A percentile compares a stretch with the other conserved stretches of the same genome.
These are phyloP conservation scores for Planoprotostelium fungivorum DNA, from an alignment of 78 protist species.

Conservation along the genomic window DNA sequence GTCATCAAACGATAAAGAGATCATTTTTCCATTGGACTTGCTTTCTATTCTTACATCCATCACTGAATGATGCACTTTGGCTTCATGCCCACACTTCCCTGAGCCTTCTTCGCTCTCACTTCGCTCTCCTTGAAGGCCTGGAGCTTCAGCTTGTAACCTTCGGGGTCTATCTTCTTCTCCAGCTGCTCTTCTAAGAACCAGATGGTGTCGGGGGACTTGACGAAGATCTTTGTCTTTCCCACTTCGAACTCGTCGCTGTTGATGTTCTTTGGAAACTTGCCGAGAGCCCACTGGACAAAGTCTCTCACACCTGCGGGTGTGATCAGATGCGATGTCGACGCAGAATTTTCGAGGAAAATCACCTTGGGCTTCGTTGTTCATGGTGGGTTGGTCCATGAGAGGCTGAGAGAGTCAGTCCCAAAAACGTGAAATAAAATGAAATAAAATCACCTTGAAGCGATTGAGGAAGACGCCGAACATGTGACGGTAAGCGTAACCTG, in stretches of 20 bases:
- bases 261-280: slow-evolving; percentile 10
- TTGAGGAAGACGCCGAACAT: slow-evolving; percentile 28
- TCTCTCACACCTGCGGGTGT: slow-evolving; percentile 33
- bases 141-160: slow-evolving; percentile 54
- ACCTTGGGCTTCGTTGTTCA: neutral
- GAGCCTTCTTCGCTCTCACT: slow-evolving; percentile 39
- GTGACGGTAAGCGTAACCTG: slow-evolving; percentile 90
- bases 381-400: neutral
- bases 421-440: neutral
- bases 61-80: slow-evolving; percentile 57
- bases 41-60: neutral
- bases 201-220: slow-evolving; percentile 55
- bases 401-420: neutral
- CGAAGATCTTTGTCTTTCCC: slow-evolving; percentile 64
- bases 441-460: slow-evolving; percentile 50
- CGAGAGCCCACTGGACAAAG: slow-evolving; percentile 19
- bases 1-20: too few relatives aligned
- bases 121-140: slow-evolving; percentile 54
- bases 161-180: slow-evolving; percentile 56
- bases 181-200: slow-evolving; percentile 58
- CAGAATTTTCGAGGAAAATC: neutral
- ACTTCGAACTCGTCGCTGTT: slow-evolving; percentile 48
- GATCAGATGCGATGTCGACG: neutral
- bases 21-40: too few relatives aligned
- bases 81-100: slow-evolving; percentile 42